A percentile compares a stretch with the other conserved stretches of the same genome.
phyloP scores from a whole-genome alignment of 805 yeast species.

The Candida corydali region DNA sequence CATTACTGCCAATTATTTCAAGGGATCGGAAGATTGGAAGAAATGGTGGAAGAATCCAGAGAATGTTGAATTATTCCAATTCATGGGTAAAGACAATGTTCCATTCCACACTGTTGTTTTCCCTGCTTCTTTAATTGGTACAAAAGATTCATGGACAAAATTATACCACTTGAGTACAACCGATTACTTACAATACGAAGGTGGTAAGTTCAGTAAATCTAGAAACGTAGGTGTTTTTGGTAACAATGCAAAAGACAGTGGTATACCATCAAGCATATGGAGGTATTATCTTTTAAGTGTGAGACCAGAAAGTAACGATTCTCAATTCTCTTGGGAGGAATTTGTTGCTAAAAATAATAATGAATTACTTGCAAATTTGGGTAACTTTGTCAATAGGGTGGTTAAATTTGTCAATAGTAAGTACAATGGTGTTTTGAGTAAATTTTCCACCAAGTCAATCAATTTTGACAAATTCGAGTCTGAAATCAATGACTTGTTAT shows the following conservation, averaged over 20 bases:
- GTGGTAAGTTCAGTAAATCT: constrained; percentile 97
- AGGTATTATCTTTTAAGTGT: constrained; percentile 90
- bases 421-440: constrained; percentile 86
- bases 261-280: constrained; percentile 92
- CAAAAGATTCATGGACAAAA: constrained; percentile 85
- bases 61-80: constrained; percentile 83
- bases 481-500: constrained; percentile 63
- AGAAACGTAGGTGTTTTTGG: constrained; percentile 98
- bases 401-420: constrained; percentile 87
- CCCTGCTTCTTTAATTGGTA: constrained; percentile 91
- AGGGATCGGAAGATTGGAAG: constrained; percentile 54
- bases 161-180: constrained; percentile 89
- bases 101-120: constrained; percentile 98
- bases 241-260: constrained; percentile 92
- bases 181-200: constrained; percentile 95
- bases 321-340: constrained; percentile 97
- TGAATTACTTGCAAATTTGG: constrained; percentile 91
- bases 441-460: constrained; percentile 45
- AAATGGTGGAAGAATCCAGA: constrained; percentile 97
- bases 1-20: constrained; percentile 84
- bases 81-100: constrained; percentile 99
- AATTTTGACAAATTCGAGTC: constrained; percentile 41
- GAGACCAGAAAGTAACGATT: constrained; percentile 93
- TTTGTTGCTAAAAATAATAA: constrained; percentile 91
- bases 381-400: constrained; percentile 93